These are phyloP conservation scores for Colletotrichum echinochloae DNA, from an alignment of 2,329 filamentous ascomycete species.

Conservation along the genomic window DNA sequence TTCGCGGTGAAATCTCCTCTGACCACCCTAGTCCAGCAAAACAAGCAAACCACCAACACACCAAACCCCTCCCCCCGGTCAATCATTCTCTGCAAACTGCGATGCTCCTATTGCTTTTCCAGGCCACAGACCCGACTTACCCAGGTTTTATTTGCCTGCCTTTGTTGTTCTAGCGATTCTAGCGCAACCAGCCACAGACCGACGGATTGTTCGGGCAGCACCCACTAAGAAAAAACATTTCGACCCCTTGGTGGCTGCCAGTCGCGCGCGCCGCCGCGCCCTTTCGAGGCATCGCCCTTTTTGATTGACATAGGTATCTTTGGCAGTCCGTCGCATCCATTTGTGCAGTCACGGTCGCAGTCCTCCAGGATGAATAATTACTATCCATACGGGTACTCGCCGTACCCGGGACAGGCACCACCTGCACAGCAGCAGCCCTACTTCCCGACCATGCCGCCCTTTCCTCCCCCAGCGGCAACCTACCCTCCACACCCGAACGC, in stretches of 20 bases:
- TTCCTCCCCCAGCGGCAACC: slow-evolving; percentile 2
- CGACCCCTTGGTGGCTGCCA: not conserved
- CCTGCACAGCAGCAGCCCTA: slow-evolving; percentile 29
- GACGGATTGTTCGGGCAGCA: not conserved
- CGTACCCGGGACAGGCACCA: slow-evolving; percentile 45
- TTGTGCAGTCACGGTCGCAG: slow-evolving; percentile 12
- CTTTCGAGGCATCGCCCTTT: not conserved
- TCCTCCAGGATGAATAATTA: slow-evolving; percentile 52
- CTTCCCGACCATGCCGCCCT: slow-evolving; percentile 32
- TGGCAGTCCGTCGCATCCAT: not conserved
- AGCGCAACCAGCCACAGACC: slow-evolving; percentile 7
- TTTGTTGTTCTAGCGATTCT: slow-evolving; percentile 25
- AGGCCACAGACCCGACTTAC: slow-evolving; percentile 10
- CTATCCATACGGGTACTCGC: slow-evolving; percentile 52
- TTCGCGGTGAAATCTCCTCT: slow-evolving; percentile 35
- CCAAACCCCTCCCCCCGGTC: not conserved
- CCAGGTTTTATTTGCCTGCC: not conserved
- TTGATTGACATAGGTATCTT: not conserved
- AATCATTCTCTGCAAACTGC: slow-evolving; percentile 25
- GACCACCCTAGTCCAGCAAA: slow-evolving; percentile 11
- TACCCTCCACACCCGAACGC: slow-evolving; percentile 26
- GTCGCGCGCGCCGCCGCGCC: not conserved
- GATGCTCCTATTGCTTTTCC: slow-evolving; percentile 28
- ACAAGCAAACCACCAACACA: slow-evolving; percentile 28
- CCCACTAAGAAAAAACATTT: not conserved